phyloP scores from a whole-genome alignment of 1,139 yeast genomes.

The Protomyces inouyei region DNA sequence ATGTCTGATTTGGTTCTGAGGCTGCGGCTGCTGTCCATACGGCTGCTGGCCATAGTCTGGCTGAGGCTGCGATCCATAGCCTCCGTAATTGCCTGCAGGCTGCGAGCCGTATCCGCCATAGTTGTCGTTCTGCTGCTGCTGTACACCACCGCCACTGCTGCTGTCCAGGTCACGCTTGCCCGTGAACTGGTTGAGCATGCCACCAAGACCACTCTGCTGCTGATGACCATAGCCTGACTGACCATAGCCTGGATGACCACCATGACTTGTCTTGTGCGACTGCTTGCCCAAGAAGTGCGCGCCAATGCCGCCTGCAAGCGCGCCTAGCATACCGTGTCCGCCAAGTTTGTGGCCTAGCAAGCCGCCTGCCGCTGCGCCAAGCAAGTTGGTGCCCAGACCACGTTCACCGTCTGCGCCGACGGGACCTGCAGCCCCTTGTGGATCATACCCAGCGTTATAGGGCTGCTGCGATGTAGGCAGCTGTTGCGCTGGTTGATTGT shows the following conservation, averaged over 20 bases:
- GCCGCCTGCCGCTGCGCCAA: conserved; percentile 22
- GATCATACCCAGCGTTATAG: neutral
- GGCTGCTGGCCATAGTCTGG: neutral
- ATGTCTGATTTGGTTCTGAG: neutral
- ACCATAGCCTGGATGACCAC: neutral
- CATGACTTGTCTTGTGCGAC: neutral
- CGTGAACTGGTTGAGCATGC: neutral
- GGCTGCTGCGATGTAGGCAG: neutral
- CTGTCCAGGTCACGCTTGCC: neutral
- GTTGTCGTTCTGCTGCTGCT: neutral
- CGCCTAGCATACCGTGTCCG: conserved; percentile 21
- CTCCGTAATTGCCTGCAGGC: neutral
- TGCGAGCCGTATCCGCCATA: neutral
- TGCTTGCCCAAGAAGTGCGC: conserved; percentile 21
- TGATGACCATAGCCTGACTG: neutral
- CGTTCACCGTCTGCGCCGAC: conserved; percentile 17
- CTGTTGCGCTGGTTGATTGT: neutral
- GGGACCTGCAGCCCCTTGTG: neutral
- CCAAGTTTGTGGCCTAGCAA: conserved; percentile 21
- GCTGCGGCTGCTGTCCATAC: neutral
- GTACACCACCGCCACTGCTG: neutral
- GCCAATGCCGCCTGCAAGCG: conserved; percentile 24
- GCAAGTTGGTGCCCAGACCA: conserved; percentile 7
- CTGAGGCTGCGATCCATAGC: neutral
- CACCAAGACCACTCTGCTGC: neutral